Base-by-base conservation (phyloP, 345 rosid species). In the Gossypium australe region DNA sequence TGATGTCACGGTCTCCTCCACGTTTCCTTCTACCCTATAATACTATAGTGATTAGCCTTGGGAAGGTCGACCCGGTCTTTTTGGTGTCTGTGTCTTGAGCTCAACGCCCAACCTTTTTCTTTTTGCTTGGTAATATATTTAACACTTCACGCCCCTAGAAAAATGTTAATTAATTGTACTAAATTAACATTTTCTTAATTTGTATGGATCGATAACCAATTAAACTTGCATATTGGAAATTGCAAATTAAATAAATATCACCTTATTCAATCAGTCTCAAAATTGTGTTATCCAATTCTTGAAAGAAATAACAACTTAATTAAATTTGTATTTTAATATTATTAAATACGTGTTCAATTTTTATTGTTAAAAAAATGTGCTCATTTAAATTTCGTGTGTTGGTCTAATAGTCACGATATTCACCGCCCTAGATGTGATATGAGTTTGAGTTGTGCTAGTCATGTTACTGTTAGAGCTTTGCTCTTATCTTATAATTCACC, bases 401-500 rank as follows among this genome's bases (percentile, higher is more conserved):
- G 38, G 6, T 6, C 1, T 34, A 3, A 34, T 34, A 34, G 6
- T 34, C 6, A 34, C 1, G 1, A 34, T 4, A 0, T 34, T 34
- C 0, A 34, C 1, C 6, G 0, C 1, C 0, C 0, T 29, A 29
- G 0, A 0, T 3, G 1, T 29, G 6, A 1, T 1, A 0, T 29
- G 38, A 0, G 38, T 34, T 0, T 0, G 1, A 34, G 0, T 34
- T 34, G 6, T 1, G 1, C 0, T 34, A 34, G 6, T 34, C 1
- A 3, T 1, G 1, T 34, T 34, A 1, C 0, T 34, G 1, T 34
- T 34, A 34, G 6, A 0, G 1, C 0, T 34, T 34, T 34, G 1
- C 6, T 29, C 6, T 34, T 5, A 1, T 34, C 6, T 0, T 34
- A 0, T 34, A 3, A 3, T 29, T 29, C 5, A 29, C 5, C 1